A percentile compares a stretch with the other conserved stretches of the same genome.
Evolutionary conservation across 2,329 filamentous ascomycete genomes (phyloP).

Genomic region (Exophiala sp.): DNA sequence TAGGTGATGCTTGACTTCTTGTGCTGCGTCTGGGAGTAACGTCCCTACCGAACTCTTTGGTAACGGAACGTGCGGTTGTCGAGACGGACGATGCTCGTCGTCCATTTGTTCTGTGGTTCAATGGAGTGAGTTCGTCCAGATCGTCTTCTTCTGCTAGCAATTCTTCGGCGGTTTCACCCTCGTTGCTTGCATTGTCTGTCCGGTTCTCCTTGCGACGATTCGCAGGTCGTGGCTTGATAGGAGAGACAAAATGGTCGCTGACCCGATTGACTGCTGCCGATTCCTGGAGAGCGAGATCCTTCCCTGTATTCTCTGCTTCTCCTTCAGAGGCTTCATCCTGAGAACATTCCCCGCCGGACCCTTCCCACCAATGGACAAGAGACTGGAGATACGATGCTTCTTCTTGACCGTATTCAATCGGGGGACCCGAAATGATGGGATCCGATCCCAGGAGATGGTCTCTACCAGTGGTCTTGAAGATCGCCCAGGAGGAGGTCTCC

Average conservation of each 20-base stretch:
- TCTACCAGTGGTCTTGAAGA: slow-evolving; percentile 33
- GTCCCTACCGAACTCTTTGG: slow-evolving; percentile 1
- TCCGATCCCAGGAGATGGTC: slow-evolving; percentile 27
- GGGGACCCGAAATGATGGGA: slow-evolving; percentile 34
- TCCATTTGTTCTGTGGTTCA: slow-evolving; percentile 4
- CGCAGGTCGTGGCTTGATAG: not conserved
- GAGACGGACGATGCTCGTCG: slow-evolving; percentile 16
- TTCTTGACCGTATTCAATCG: slow-evolving; percentile 37
- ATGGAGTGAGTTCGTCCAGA: not conserved
- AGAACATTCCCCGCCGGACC: slow-evolving; percentile 30
- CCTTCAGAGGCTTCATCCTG: not conserved
- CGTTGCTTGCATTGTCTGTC: slow-evolving; percentile 16
- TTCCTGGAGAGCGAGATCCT: not conserved
- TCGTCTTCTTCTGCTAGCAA: not conserved
- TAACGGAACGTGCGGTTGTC: slow-evolving; percentile 5
- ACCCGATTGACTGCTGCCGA: not conserved
- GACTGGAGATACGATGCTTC: slow-evolving; percentile 35
- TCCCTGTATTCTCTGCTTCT: not conserved
- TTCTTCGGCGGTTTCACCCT: slow-evolving; percentile 1
- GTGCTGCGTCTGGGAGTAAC: slow-evolving; percentile 15
- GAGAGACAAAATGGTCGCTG: not conserved
- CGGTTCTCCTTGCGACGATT: slow-evolving; percentile 11
- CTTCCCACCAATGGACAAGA: slow-evolving; percentile 40
- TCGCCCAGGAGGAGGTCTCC: slow-evolving; percentile 43
- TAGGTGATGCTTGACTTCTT: slow-evolving; percentile 15